Evolutionary conservation across 768 basidiomycete species (phyloP).

Genomic region (Rhodosporidiobolus sp.): DNA sequence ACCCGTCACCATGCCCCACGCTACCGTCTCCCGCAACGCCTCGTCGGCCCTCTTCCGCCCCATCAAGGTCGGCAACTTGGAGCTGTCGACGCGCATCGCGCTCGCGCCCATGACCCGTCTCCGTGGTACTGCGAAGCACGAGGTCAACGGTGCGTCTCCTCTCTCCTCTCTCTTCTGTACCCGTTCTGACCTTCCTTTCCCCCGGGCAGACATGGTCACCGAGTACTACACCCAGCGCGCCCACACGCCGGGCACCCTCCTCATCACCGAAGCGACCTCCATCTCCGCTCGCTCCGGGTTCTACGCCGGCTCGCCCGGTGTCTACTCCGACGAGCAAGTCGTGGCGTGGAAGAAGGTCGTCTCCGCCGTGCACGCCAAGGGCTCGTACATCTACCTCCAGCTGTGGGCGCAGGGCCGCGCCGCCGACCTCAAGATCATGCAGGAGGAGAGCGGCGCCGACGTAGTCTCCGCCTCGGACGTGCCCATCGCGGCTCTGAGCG

Average conservation of each 20-base stretch:
- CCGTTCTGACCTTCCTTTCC: background rate
- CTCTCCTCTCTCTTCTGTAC: background rate
- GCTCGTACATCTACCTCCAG: conserved; percentile 58
- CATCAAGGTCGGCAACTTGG: conserved; percentile 34
- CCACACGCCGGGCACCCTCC: conserved; percentile 55
- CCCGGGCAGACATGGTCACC: background rate
- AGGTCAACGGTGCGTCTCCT: background rate
- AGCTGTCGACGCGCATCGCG: conserved; percentile 37
- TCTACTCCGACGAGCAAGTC: conserved; percentile 52
- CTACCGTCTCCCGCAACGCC: background rate
- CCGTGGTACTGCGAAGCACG: conserved; percentile 34
- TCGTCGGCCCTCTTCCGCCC: conserved; percentile 30
- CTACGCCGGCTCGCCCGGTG: conserved; percentile 27
- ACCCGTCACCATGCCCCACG: no score
- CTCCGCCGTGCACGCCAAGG: conserved; percentile 59
- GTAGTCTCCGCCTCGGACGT: conserved; percentile 32
- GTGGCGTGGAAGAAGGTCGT: conserved; percentile 61
- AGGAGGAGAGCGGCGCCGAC: conserved; percentile 6
- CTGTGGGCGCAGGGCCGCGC: conserved; percentile 58
- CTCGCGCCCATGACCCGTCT: conserved; percentile 44
- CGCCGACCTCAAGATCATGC: conserved; percentile 41
- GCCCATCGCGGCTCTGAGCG: conserved; percentile 11
- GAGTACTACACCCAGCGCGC: conserved; percentile 44
- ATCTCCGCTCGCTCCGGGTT: conserved; percentile 54
- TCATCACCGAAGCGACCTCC: conserved; percentile 56